Evolutionary conservation across 2,329 filamentous ascomycete genomes (phyloP).

Genomic region (Colletotrichum camelliae): DNA sequence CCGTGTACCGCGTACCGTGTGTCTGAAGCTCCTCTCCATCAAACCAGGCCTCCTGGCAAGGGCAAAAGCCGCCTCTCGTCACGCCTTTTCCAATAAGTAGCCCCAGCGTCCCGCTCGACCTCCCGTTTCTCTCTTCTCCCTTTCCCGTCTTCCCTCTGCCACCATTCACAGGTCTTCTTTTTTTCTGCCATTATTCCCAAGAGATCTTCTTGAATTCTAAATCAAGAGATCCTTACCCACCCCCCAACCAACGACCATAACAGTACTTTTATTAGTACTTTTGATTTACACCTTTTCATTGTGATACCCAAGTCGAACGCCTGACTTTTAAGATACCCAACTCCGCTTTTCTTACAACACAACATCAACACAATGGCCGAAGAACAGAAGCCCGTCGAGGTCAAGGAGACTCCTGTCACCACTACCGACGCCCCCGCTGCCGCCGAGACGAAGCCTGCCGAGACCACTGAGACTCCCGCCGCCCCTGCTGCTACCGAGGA

Average conservation of each 20-base stretch:
- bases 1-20: neutral
- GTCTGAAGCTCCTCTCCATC: slow-evolving; percentile 12
- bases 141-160: slow-evolving; percentile 34
- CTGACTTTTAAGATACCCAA: slow-evolving; percentile 43
- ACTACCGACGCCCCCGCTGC: slow-evolving; percentile 43
- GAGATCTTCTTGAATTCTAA: slow-evolving; percentile 33
- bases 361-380: slow-evolving; percentile 70
- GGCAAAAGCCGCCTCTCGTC: slow-evolving; percentile 18
- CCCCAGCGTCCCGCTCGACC: slow-evolving; percentile 31
- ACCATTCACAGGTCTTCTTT: slow-evolving; percentile 30
- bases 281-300: slow-evolving; percentile 49
- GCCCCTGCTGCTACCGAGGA: slow-evolving; percentile 46
- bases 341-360: slow-evolving; percentile 35
- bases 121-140: slow-evolving; percentile 33
- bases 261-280: slow-evolving; percentile 28
- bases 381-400: slow-evolving; percentile 72
- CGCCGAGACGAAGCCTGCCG: slow-evolving; percentile 38
- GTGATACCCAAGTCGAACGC: slow-evolving; percentile 53
- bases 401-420: slow-evolving; percentile 53
- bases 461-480: slow-evolving; percentile 30
- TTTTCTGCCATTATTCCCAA: slow-evolving; percentile 33
- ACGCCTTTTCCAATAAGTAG: slow-evolving; percentile 43
- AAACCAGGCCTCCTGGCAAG: slow-evolving; percentile 17
- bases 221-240: slow-evolving; percentile 32
- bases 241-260: slow-evolving; percentile 29